Evolutionary conservation across 108 stramenopile genomes (phyloP).

Genomic region (Bacterosira constricta): DNA sequence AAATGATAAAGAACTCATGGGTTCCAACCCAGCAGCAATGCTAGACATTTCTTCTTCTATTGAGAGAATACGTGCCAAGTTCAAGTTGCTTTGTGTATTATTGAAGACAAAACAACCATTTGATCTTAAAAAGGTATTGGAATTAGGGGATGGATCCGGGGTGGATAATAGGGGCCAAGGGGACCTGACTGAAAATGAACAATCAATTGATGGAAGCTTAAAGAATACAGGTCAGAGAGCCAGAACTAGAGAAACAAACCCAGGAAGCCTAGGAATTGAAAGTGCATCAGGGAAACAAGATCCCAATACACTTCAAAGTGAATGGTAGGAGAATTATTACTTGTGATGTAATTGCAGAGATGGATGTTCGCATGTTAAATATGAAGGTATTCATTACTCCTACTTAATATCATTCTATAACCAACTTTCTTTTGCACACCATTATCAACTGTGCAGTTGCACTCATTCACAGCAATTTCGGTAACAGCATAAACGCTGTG

Average conservation of each 20-base stretch:
- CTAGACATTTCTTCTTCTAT: conserved; percentile 19
- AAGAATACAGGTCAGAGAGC: neutral
- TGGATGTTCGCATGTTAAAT: neutral
- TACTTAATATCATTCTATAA: too few relatives aligned
- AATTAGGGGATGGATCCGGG: neutral
- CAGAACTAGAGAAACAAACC: neutral
- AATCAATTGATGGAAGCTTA: neutral
- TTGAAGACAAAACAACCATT: conserved; percentile 22
- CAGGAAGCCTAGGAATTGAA: neutral
- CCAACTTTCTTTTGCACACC: too few relatives aligned
- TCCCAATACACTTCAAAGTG: neutral
- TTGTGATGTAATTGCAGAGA: neutral
- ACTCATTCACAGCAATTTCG: too few relatives aligned
- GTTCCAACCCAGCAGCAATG: conserved; percentile 8
- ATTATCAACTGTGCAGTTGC: too few relatives aligned
- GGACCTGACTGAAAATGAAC: neutral
- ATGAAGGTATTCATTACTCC: neutral
- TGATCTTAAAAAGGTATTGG: conserved; percentile 17
- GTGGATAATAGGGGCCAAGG: neutral
- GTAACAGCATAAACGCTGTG: too few relatives aligned
- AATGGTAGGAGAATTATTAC: neutral
- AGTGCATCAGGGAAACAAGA: neutral
- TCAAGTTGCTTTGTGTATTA: conserved; percentile 23
- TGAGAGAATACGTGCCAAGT: conserved; percentile 40
- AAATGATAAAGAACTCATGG: conserved; percentile 9